Evolutionary conservation across 768 basidiomycete genomes (phyloP), one percentile per base, ranked within the genome.

Genomic region (Pulveroboletus sp.): DNA sequence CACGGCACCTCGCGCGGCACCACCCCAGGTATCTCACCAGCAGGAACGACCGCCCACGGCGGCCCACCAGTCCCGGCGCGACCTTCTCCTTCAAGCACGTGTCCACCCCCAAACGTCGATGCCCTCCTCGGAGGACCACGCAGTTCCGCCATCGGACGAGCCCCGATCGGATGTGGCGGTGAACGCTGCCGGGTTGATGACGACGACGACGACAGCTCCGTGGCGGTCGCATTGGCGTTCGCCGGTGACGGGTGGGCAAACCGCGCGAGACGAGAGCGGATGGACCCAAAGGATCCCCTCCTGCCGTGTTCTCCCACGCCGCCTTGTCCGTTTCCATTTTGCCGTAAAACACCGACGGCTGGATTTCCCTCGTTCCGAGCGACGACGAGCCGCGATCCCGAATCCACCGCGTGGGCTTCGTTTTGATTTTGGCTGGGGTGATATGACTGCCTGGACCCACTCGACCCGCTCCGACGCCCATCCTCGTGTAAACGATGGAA

Each of bases 181-280:
- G 61, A 65, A 10, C 63, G 55, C n/a, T 45, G 63, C 32, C 50
- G 51, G n/a, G n/a, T n/a, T 19, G 60, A 46, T n/a, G 51, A 5
- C 19, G 60, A 43, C 16, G 51, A 5, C 8, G 61, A 27, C 6
- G 60, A 13, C 9, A 20, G 20, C 7, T 54, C 50, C 20, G n/a
- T n/a, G n/a, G n/a, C n/a, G n/a, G n/a, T n/a, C n/a, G 36, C 10
- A 29, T 29, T 29, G 4, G 29, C 4, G 20, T 45, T 60, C 32
- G 54, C 29, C 5, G 59, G 44, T 4, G 60, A 48, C 37, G 43
- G 36, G 42, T 53, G 55, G 35, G 63, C 49, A 14, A 63, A 32
- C 16, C 63, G 63, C 23, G 63, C 63, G 6, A 65, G 38, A 3
- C 63, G 58, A 27, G 61, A 65, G n/a, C 63, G 63, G 23, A 63